Evolutionary conservation across 2,329 filamentous ascomycete species (phyloP), one percentile per base, ranked within the genome.

Genomic region (Nothopassalora personata): DNA sequence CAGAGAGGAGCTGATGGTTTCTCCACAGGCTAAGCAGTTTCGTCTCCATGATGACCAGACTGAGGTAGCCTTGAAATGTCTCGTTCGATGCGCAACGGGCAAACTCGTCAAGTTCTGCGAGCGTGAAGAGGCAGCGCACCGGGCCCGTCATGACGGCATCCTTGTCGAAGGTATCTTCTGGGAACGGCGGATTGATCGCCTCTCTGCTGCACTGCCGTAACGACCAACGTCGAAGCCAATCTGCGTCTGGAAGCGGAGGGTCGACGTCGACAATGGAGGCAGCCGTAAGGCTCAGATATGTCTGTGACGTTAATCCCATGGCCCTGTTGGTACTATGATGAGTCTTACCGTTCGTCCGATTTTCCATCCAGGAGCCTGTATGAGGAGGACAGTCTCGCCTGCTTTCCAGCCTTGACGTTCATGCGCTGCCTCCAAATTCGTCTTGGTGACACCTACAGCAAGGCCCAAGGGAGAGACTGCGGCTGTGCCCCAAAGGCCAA

Each of bases 401-500:
- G 67, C 58, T 52, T 62, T 67, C 70, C 70, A 72, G 3, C 54
- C 54, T 39, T 64, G 56, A 31, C 58, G 52, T 23, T 58, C 54
- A 5, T 50, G 31, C 9, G 27, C 49, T 7, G 59, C 54, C 13
- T 64, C 63, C n/a, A 57, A 45, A 5, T 60, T 57, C 1, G 51
- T 53, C n/a, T 39, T 52, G 8, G 13, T 48, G n/a, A 28, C 57
- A 19, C 61, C 60, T 8, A 9, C 43, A 6, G 11, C 28, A 9
- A 34, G 43, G 9, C 28, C 60, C 3, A 62, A 52, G 18, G 70
- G 70, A 9, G 70, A 68, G 7, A 54, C 60, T 4, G 79, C 75
- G 49, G 80, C 72, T n/a, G 78, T 75, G 36, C 77, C 78, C 79
- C 83, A 86, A 4, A 86, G 71, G 15, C 78, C 82, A n/a, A 86